phyloP scores from a whole-genome alignment of 768 basidiomycete genomes.

The Boletus sensibilis region DNA sequence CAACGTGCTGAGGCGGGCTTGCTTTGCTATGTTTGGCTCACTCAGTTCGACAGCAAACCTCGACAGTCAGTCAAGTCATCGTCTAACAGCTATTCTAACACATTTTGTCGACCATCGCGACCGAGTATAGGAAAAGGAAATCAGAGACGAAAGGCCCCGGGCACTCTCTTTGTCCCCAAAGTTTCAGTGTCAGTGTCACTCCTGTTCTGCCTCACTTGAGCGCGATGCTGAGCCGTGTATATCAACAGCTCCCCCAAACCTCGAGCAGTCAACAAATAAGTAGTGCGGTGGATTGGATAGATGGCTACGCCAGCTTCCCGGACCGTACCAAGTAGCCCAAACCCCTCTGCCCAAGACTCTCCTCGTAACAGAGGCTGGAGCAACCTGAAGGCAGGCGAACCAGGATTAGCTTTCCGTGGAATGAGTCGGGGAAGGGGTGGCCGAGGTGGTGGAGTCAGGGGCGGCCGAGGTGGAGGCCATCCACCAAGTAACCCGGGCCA shows the following conservation, averaged over 20 bases:
- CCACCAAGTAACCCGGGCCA: conserved; percentile 21
- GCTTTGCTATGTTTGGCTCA: conserved; percentile 36
- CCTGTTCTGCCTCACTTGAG: background rate
- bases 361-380: conserved; percentile 45
- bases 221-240: conserved; percentile 11
- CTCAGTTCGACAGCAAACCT: background rate
- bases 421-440: conserved; percentile 38
- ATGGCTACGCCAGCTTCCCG: conserved; percentile 47
- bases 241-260: conserved; percentile 7
- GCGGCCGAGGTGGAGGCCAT: conserved; percentile 30
- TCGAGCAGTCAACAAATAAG: conserved; percentile 1
- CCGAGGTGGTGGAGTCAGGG: conserved; percentile 30
- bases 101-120: background rate
- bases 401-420: conserved; percentile 48
- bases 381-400: conserved; percentile 39
- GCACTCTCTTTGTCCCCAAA: background rate
- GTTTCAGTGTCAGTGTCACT: conserved; percentile 15
- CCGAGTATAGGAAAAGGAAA: background rate
- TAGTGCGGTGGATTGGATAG: conserved; percentile 1
- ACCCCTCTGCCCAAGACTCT: conserved; percentile 27
- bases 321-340: conserved; percentile 27
- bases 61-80: background rate
- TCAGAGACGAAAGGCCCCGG: background rate
- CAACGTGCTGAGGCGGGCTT: conserved; percentile 4
- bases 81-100: background rate